Evolutionary conservation across 805 yeast species (phyloP), one percentile per base, ranked within the genome.

Genomic region (Candida rishiriensis): DNA sequence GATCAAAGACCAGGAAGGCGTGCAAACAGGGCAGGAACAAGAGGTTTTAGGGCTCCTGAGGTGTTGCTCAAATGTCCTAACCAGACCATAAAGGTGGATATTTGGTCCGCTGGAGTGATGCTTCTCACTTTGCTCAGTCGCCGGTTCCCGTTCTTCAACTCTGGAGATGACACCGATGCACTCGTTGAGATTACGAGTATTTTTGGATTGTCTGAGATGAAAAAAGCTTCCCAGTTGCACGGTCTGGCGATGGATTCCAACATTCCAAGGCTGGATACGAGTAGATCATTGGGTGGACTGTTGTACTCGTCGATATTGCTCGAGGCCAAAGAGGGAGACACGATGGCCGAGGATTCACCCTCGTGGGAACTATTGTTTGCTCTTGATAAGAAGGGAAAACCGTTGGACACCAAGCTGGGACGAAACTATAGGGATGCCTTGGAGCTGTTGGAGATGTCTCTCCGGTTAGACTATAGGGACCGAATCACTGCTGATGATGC

Each of bases 1-100:
- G 99, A 93, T 66, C 78, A 79, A 40, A 73, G 98, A 54, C 85
- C 95, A 0, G 87, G 93, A 1, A 75, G 96, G 56, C 75, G 99
- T 45, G 98, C 98, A 0, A 93, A 93, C 57, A 80, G 99, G 55
- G 99, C 99, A 14, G 97, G 97, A 9, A 89, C 97, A 1, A 73
- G 97, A 54, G 97, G 97, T 0, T 89, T 89, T 59, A 73, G 97
- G 53, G 96, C 97, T 0, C 97, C 97, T 0, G 97, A 89, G 60
- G 97, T 89, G 3, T 68, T 90, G 43, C 75, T 88, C 65, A 88
- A 88, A 60, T 89, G 97, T 64, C 77, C 85, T 1, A 81, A 85
- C 46, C 97, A 89, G 66, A 74, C 85, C 3, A 78, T 86, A 6
- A 85, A 83, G 60, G 79, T 89, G 36, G 97, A 89, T 63, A 77